These are phyloP conservation scores for Thalassiosira livingstoniorum DNA, from an alignment of 352 stramenopile species.

Conservation along the genomic window DNA sequence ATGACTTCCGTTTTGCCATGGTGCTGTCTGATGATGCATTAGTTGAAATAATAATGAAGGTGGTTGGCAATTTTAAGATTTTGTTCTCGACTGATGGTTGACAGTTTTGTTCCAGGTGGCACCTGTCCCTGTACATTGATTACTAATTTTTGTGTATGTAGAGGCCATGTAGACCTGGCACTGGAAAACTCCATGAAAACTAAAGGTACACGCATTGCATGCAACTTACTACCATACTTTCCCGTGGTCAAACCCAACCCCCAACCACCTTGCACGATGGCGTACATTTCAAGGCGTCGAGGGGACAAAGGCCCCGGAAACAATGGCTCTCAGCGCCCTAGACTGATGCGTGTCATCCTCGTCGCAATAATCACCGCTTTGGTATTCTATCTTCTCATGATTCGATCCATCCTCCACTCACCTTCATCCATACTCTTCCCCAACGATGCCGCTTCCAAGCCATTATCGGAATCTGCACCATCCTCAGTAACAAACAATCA, in stretches of 20 bases:
- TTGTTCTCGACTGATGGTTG: too few relatives aligned
- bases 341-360: conserved; percentile 2
- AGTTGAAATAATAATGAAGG: too few relatives aligned
- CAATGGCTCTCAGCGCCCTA: background rate
- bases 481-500: background rate
- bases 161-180: background rate
- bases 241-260: too few relatives aligned
- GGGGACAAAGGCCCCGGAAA: background rate
- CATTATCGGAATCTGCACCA: background rate
- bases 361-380: conserved; percentile 7
- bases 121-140: too few relatives aligned
- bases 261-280: too few relatives aligned
- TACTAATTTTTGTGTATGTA: conserved; percentile 1
- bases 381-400: background rate
- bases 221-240: too few relatives aligned
- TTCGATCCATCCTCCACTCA: conserved; percentile 1
- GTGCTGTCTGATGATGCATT: too few relatives aligned
- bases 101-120: too few relatives aligned
- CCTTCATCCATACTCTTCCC: background rate
- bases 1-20: background rate
- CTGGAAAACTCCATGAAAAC: background rate
- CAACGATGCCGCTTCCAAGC: background rate
- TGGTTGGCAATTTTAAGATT: too few relatives aligned
- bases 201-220: background rate
- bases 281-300: background rate